Evolutionary conservation across 805 yeast species (phyloP).

Genomic region (Pichia deserticola): DNA sequence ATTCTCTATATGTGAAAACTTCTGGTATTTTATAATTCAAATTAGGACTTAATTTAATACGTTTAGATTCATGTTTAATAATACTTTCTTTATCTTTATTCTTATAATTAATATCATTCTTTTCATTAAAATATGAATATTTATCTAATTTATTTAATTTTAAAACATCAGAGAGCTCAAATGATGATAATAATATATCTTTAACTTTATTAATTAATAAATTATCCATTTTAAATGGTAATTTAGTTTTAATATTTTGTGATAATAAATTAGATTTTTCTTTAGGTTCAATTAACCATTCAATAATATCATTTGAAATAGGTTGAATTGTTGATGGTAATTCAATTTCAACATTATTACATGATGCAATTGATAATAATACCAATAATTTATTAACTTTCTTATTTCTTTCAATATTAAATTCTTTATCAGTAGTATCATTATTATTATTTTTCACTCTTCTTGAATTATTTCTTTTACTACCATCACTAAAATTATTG

Average conservation of each 20-base stretch:
- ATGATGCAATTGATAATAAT: slow-evolving; percentile 15
- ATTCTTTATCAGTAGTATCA: background rate
- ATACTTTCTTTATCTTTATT: background rate
- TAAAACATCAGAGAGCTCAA: slow-evolving; percentile 1
- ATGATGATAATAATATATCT: slow-evolving; percentile 13
- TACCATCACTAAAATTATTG: background rate
- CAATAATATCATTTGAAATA: slow-evolving; percentile 16
- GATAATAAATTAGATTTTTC: slow-evolving; percentile 16
- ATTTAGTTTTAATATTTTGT: slow-evolving; percentile 12
- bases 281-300: slow-evolving; percentile 21
- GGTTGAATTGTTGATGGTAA: slow-evolving; percentile 13
- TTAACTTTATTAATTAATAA: slow-evolving; percentile 14
- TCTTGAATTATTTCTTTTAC: background rate
- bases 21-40: background rate
- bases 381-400: slow-evolving; percentile 15
- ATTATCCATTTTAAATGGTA: slow-evolving; percentile 5
- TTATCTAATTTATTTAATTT: slow-evolving; percentile 2
- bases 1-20: slow-evolving; percentile 19
- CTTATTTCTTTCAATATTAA: background rate
- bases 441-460: background rate
- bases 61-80: background rate
- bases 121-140: slow-evolving; percentile 15
- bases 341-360: slow-evolving; percentile 8
- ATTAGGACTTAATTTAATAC: background rate
- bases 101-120: background rate